phyloP scores from a whole-genome alignment of 768 basidiomycete species.

The Epithele typhae region DNA sequence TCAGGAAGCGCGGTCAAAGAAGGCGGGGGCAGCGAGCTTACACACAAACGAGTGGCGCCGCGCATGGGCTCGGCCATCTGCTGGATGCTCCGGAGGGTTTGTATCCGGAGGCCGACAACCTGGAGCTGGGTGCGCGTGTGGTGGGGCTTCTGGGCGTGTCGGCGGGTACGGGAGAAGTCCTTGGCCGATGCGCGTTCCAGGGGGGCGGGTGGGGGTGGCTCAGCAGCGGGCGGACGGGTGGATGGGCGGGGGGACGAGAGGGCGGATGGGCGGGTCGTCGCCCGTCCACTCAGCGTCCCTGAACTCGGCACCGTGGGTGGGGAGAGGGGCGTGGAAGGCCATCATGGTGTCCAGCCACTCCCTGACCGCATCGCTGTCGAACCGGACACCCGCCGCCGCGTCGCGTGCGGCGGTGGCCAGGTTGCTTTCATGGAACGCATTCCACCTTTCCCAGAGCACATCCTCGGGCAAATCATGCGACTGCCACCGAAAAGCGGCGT shows the following conservation, averaged over 20 bases:
- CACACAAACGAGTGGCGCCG: conserved; percentile 86
- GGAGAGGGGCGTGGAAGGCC: too few species aligned
- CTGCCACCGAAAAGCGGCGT: neutral
- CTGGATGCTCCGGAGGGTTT: conserved; percentile 93
- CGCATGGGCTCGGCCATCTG: conserved; percentile 99
- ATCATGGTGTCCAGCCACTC: too few species aligned
- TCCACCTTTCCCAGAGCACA: too few species aligned
- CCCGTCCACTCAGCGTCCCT: too few species aligned
- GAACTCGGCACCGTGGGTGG: too few species aligned
- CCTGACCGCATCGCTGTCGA: too few species aligned
- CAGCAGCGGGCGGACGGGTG: neutral
- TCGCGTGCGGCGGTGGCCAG: too few species aligned
- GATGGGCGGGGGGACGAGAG: too few species aligned
- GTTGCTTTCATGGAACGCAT: too few species aligned
- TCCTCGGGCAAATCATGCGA: neutral
- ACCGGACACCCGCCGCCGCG: too few species aligned
- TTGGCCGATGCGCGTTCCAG: conserved; percentile 99
- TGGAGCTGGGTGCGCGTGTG: conserved; percentile 99
- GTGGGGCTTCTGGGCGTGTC: conserved; percentile 97
- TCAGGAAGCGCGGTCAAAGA: conserved; percentile 4
- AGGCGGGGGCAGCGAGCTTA: neutral
- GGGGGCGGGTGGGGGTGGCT: neutral
- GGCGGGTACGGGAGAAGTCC: conserved; percentile 92
- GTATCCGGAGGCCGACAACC: conserved; percentile 92
- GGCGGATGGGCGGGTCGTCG: too few species aligned